Evolutionary conservation across 176 grass and related monocot species (phyloP).

Genomic region (Triticum timopheevii): DNA sequence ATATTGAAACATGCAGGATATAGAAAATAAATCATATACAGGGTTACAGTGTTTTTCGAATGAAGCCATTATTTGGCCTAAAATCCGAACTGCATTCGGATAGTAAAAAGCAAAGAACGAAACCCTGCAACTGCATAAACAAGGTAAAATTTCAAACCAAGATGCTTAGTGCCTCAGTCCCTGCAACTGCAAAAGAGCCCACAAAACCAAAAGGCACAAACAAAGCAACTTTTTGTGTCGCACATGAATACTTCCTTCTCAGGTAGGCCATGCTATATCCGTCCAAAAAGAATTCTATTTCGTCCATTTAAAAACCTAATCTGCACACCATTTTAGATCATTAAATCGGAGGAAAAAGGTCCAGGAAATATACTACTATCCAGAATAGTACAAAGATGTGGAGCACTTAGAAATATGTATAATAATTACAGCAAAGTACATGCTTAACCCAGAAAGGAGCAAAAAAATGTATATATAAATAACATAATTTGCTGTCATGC

Average conservation of each 20-base stretch:
- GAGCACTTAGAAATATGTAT: not conserved
- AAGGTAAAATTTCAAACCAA: slow-evolving; percentile 7
- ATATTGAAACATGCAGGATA: slow-evolving; percentile 19
- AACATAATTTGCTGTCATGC: not conserved
- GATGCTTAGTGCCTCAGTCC: slow-evolving; percentile 23
- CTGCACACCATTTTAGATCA: slow-evolving; percentile 55
- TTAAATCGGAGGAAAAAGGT: slow-evolving; percentile 31
- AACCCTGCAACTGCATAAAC: slow-evolving; percentile 36
- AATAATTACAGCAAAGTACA: not conserved
- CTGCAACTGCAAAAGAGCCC: slow-evolving; percentile 44
- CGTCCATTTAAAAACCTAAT: slow-evolving; percentile 55
- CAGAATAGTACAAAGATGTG: not conserved
- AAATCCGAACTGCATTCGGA: slow-evolving; percentile 4
- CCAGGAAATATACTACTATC: not conserved
- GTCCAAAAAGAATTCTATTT: slow-evolving; percentile 38
- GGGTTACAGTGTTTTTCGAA: slow-evolving; percentile 1
- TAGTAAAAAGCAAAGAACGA: slow-evolving; percentile 11
- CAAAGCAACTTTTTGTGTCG: slow-evolving; percentile 23
- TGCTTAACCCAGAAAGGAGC: not conserved
- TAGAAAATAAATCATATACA: not conserved
- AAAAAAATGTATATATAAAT: not conserved
- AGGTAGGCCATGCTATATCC: slow-evolving; percentile 41
- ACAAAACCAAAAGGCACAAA: slow-evolving; percentile 6
- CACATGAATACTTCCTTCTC: slow-evolving; percentile 40
- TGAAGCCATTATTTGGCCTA: slow-evolving; percentile 22